A percentile compares a stretch with the other conserved stretches of the same genome.
Conservation (phyloP, 1,284 basidiomycete genomes). For the Boletus subluridellus region DNA sequence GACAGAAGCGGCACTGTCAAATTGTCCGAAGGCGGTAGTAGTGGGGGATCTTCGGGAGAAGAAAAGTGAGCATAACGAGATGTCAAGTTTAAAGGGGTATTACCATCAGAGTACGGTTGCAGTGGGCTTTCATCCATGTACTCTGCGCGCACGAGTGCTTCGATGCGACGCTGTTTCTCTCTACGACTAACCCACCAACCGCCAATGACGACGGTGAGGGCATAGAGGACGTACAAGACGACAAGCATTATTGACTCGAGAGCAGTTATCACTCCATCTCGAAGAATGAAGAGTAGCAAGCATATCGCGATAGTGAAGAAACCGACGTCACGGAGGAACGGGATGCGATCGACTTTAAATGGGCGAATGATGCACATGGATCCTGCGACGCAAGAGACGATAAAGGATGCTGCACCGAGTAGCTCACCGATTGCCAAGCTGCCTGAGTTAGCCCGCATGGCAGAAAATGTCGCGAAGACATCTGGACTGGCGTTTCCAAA, state of each 20-base stretch:
- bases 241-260: slow-evolving; percentile 79
- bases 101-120: slow-evolving; percentile 61
- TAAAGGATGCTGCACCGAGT: slow-evolving; percentile 92
- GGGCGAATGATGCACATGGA: slow-evolving; percentile 95
- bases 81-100: slow-evolving; percentile 27
- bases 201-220: slow-evolving; percentile 69
- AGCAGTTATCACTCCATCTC: slow-evolving; percentile 70
- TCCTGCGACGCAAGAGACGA: slow-evolving; percentile 92
- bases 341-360: slow-evolving; percentile 75
- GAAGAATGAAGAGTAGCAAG: slow-evolving; percentile 72
- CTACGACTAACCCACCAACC: slow-evolving; percentile 71
- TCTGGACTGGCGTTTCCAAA: slow-evolving; percentile 94
- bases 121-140: slow-evolving; percentile 50
- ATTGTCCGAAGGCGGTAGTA: not conserved
- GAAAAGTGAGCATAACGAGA: slow-evolving; percentile 10
- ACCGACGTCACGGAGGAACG: slow-evolving; percentile 89
- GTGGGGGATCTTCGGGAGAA: slow-evolving; percentile 20
- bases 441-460: slow-evolving; percentile 83
- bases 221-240: slow-evolving; percentile 77
- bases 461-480: slow-evolving; percentile 91
- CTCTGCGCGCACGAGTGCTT: slow-evolving; percentile 58
- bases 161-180: slow-evolving; percentile 44
- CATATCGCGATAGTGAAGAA: slow-evolving; percentile 86
- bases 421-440: slow-evolving; percentile 93
- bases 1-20: slow-evolving; percentile 18